Evolutionary conservation across 331 rosid species (phyloP), one percentile per base, ranked within the genome.

Genomic region (Quercus phellos): DNA sequence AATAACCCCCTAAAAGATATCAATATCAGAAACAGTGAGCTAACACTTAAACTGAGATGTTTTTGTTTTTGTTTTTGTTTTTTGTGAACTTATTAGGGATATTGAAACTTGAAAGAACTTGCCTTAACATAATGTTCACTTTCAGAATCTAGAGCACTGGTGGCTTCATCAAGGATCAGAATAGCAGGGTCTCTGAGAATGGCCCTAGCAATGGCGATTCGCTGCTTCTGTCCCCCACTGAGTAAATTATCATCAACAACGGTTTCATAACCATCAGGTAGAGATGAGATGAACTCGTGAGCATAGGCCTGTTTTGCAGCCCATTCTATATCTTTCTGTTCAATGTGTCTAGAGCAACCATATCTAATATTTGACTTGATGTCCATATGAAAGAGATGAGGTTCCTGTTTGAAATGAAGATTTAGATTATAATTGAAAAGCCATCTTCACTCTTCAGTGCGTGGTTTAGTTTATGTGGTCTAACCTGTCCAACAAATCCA

Each of bases 151-250:
- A 90, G 81, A 81, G 96, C 96, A 82, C 93, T 92, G 64, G 96
- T 92, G 66, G 97, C 87, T 86, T 92, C 97, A 50, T 92, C 97
- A 26, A 92, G 89, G 79, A 92, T 84, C 83, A 92, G 53, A 64
- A 92, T 77, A 78, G 83, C 71, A 42, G 97, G 97, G 80, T 92
- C 85, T 88, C 97, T 86, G 74, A 92, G 89, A 87, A 90, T 86
- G 74, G 93, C 92, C 88, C 96, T 87, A 51, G 97, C 89, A 6
- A 92, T 87, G 42, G 90, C 97, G 60, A 92, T 92, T 53, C 94
- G 91, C 82, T 92, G 97, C 85, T 90, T 92, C 88, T 92, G 96
- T 66, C 97, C 94, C 18, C 96, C 87, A 4, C 97, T 92, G 24
- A 92, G 93, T n/a, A 73, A 74, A 74, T 90, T 86, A 79, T 85